phyloP scores from a whole-genome alignment of 441 rosid genomes.

The Jatropha multifida region DNA sequence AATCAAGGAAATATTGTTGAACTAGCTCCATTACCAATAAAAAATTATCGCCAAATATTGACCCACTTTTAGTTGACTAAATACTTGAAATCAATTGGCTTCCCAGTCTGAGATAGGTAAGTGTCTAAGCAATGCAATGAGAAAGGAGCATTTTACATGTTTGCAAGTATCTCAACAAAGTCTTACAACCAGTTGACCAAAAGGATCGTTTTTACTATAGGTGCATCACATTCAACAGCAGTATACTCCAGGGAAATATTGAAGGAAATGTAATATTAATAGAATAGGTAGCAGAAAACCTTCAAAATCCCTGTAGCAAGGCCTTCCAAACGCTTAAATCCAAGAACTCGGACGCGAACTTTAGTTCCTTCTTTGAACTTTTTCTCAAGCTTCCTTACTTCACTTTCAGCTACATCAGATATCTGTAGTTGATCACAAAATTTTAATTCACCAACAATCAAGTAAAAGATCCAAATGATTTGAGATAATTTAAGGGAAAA shows the following conservation, averaged over 20 bases:
- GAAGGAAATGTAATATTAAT: background rate
- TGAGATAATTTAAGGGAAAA: conserved; percentile 9
- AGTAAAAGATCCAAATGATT: conserved; percentile 15
- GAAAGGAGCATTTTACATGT: background rate
- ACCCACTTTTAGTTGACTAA: too few relatives aligned
- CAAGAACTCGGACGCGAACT: conserved; percentile 88
- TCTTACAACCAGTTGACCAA: background rate
- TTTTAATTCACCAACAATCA: conserved; percentile 26
- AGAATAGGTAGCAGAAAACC: conserved; percentile 42
- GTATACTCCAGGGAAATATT: background rate
- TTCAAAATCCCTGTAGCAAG: conserved; percentile 83
- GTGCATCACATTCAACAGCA: conserved; percentile 8
- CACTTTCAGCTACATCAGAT: conserved; percentile 86
- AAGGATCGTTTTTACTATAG: background rate
- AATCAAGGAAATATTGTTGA: background rate
- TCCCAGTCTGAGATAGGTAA: background rate
- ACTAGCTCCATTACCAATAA: background rate
- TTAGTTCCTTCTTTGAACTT: conserved; percentile 74
- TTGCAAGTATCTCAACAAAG: too few relatives aligned
- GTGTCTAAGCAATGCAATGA: background rate
- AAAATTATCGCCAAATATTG: too few relatives aligned
- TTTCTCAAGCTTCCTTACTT: conserved; percentile 73
- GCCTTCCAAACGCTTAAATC: conserved; percentile 90
- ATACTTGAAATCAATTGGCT: background rate
- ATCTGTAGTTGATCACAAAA: conserved; percentile 41